Conservation (phyloP, 2,329 filamentous ascomycete genomes). For the Hypoxylon sp. region DNA sequence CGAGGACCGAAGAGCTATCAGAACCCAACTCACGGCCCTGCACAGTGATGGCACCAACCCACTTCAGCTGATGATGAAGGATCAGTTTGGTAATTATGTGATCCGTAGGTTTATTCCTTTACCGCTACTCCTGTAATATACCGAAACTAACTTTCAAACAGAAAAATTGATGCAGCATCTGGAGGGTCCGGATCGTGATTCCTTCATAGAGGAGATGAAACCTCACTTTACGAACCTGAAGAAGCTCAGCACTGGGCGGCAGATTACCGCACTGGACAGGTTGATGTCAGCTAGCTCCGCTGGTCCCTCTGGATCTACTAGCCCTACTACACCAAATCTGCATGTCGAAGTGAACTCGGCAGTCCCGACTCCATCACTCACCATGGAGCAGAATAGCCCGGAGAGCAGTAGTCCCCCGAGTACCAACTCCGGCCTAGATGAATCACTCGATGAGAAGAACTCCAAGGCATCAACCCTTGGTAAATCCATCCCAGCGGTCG, state of each 20-base stretch:
- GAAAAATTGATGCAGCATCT: conserved; percentile 80
- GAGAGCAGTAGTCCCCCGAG: conserved; percentile 73
- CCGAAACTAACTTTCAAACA: conserved; percentile 52
- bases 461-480: conserved; percentile 19
- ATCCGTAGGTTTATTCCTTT: conserved; percentile 75
- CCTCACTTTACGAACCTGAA: conserved; percentile 69
- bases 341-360: conserved; percentile 60
- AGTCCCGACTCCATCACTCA: conserved; percentile 71
- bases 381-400: conserved; percentile 74
- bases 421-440: conserved; percentile 63
- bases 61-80: conserved; percentile 82
- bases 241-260: conserved; percentile 71
- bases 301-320: conserved; percentile 36
- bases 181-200: conserved; percentile 65
- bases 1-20: conserved; percentile 74
- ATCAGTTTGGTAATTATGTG: conserved; percentile 95
- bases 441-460: conserved; percentile 43
- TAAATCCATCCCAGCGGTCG: conserved; percentile 27
- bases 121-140: neutral
- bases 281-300: conserved; percentile 50
- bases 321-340: conserved; percentile 50
- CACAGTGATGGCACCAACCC: conserved; percentile 72
- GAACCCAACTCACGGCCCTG: conserved; percentile 66
- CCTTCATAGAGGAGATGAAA: conserved; percentile 65
- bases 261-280: conserved; percentile 70